Evolutionary conservation across 2,329 filamentous ascomycete species (phyloP).

Genomic region (Stenocarpella maydis): DNA sequence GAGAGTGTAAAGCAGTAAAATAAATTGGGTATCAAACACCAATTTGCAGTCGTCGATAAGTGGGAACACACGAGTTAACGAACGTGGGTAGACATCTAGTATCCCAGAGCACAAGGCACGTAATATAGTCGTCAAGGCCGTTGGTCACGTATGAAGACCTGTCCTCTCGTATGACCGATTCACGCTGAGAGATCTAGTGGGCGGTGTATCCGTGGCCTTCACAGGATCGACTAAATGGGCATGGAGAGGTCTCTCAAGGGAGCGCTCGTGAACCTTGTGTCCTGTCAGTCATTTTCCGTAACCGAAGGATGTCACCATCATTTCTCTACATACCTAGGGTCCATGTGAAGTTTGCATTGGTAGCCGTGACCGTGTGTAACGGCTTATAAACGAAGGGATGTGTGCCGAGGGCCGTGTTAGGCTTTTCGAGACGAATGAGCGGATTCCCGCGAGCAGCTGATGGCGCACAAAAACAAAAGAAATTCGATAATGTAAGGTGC

Average conservation of each 20-base stretch:
- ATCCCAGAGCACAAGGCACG: slow-evolving; percentile 18
- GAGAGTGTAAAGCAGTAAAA: neutral
- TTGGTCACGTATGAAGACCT: neutral
- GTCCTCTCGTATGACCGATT: neutral
- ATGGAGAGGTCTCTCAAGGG: slow-evolving; percentile 19
- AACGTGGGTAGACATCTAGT: neutral
- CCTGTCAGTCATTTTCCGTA: neutral
- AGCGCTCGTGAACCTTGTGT: slow-evolving; percentile 17
- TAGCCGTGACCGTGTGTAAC: neutral
- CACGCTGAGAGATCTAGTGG: slow-evolving; percentile 2
- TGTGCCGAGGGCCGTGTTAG: slow-evolving; percentile 3
- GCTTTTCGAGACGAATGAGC: neutral
- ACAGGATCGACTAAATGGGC: neutral
- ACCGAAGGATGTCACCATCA: slow-evolving; percentile 5
- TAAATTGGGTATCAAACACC: neutral
- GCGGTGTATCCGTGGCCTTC: neutral
- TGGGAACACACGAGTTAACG: neutral
- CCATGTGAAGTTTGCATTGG: neutral
- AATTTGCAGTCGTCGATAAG: neutral
- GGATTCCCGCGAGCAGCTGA: neutral
- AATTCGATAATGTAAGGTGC: neutral
- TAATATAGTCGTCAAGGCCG: slow-evolving; percentile 19
- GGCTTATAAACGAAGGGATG: neutral
- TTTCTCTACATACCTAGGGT: neutral
- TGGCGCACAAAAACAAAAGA: neutral